Base-by-base conservation (phyloP, 192 early-diverging fungal genomes). In the Backusella tarrabulga region DNA sequence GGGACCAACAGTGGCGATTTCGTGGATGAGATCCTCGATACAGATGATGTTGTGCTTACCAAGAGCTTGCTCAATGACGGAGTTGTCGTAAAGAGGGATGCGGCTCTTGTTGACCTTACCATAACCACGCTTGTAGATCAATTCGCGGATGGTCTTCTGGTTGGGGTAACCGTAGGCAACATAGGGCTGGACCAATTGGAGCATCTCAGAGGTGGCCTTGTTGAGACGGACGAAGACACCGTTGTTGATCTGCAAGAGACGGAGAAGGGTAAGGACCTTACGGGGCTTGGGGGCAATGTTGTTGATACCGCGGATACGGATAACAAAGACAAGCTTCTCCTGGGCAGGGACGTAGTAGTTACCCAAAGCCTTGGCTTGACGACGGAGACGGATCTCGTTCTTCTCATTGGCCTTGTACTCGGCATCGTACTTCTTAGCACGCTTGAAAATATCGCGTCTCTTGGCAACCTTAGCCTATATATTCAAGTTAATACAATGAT, bases 291-390 rank as follows among this genome's bases (percentile, higher is more conserved):
- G 98, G 56, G 97, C 89, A 78, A 99, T 93, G 91, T 98, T 95
- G 92, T 97, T 98, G 92, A 99, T 97, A 98, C 96, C 97, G 93
- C 98, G 98, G 88, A 98, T 95, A 88, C 98, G 96, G 87, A 99
- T 87, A 75, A 99, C 97, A 77, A 99, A 98, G 77, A 94, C 95
- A 69, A 99, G 93, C 91, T 98, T 97, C 86, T 95, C 89, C 88
- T 99, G 93, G 70, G 94, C 92, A 68, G 96, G 91, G 42, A 99
- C 97, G 87, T 95, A 98, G 90, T 94, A 98, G 88, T 90, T 92
- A 80, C 95, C 95, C 71, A 84, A 77, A 82, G 91, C 88, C 88
- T 95, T 95, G 87, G 98, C 97, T 89, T 94, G 91, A 87, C 98
- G 96, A 83, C 89, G 87, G 63, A 97, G 95, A 83, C 95, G 92